phyloP scores from a whole-genome alignment of 2,329 filamentous ascomycete species.

The Aspergillus cejpii region DNA sequence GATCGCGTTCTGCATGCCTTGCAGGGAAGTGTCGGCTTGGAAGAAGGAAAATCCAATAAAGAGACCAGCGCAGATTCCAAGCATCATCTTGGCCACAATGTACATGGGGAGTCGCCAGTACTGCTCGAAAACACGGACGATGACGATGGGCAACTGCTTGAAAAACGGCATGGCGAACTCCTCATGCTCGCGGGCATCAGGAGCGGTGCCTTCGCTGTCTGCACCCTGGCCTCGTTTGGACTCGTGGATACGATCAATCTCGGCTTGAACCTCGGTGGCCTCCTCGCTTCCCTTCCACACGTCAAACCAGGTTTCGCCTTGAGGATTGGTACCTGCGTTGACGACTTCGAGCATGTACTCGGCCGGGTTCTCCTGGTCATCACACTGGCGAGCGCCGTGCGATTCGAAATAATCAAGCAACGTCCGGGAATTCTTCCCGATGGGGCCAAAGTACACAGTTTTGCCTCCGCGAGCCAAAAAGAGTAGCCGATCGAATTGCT shows the following conservation, averaged over 20 bases:
- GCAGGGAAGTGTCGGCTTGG: slow-evolving; percentile 61
- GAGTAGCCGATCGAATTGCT: slow-evolving; percentile 62
- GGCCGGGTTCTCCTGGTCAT: slow-evolving; percentile 59
- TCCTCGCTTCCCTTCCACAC: slow-evolving; percentile 56
- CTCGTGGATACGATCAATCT: slow-evolving; percentile 52
- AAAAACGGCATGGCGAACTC: slow-evolving; percentile 72
- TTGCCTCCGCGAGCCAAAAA: slow-evolving; percentile 59
- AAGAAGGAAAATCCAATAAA: slow-evolving; percentile 81
- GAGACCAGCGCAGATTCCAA: slow-evolving; percentile 56
- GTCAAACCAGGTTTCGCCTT: slow-evolving; percentile 52
- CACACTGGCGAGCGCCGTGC: slow-evolving; percentile 55
- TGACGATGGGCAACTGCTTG: slow-evolving; percentile 60
- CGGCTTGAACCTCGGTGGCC: slow-evolving; percentile 47
- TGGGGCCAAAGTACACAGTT: slow-evolving; percentile 62
- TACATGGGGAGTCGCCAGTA: slow-evolving; percentile 84
- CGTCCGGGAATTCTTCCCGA: slow-evolving; percentile 51
- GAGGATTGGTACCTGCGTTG: slow-evolving; percentile 30
- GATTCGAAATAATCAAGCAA: slow-evolving; percentile 58
- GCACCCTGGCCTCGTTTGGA: slow-evolving; percentile 34
- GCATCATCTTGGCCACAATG: slow-evolving; percentile 69
- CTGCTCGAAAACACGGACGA: slow-evolving; percentile 71
- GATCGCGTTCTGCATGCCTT: slow-evolving; percentile 78
- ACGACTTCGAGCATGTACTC: slow-evolving; percentile 64
- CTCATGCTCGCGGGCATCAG: slow-evolving; percentile 55
- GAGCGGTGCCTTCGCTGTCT: slow-evolving; percentile 21